A percentile compares a stretch with the other conserved stretches of the same genome.
phyloP scores from a whole-genome alignment of 495 filamentous ascomycete genomes.

The Penicillium paradoxum region DNA sequence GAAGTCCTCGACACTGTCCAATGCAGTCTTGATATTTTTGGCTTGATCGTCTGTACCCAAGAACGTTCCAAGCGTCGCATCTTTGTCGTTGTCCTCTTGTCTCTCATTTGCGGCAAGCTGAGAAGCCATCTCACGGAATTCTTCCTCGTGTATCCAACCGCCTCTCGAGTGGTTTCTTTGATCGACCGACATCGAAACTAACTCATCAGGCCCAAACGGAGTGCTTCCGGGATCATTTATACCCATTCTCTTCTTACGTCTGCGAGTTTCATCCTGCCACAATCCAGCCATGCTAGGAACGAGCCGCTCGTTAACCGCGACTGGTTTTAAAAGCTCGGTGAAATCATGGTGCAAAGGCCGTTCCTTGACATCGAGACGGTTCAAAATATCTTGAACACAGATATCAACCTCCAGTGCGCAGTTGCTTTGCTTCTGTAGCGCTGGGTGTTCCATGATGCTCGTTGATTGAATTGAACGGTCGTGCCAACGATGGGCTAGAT shows the following conservation, averaged over 20 bases:
- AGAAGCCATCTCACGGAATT: slow-evolving; percentile 61
- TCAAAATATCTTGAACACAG: slow-evolving; percentile 81
- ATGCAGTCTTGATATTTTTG: slow-evolving; percentile 60
- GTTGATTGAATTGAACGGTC: slow-evolving; percentile 56
- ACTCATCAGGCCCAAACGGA: slow-evolving; percentile 71
- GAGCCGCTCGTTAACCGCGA: slow-evolving; percentile 64
- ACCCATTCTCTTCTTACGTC: slow-evolving; percentile 67
- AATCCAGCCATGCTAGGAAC: slow-evolving; percentile 92
- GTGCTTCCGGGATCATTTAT: slow-evolving; percentile 57
- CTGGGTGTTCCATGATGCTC: slow-evolving; percentile 52
- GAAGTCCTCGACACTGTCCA: slow-evolving; percentile 83
- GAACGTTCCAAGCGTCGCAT: slow-evolving; percentile 60
- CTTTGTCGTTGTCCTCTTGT: slow-evolving; percentile 38
- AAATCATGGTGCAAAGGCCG: slow-evolving; percentile 85
- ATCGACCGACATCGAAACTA: slow-evolving; percentile 83
- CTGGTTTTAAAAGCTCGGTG: slow-evolving; percentile 62
- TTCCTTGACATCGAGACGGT: slow-evolving; percentile 65
- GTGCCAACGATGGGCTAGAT: slow-evolving; percentile 70
- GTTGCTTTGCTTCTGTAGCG: slow-evolving; percentile 73
- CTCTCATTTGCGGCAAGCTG: slow-evolving; percentile 60
- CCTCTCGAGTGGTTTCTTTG: slow-evolving; percentile 60
- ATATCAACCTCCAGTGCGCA: slow-evolving; percentile 87
- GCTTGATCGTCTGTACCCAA: slow-evolving; percentile 48
- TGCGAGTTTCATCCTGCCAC: slow-evolving; percentile 84
- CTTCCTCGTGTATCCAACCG: slow-evolving; percentile 89